Conservation (phyloP, 306 rosid genomes). For the Castanea mollissima region DNA sequence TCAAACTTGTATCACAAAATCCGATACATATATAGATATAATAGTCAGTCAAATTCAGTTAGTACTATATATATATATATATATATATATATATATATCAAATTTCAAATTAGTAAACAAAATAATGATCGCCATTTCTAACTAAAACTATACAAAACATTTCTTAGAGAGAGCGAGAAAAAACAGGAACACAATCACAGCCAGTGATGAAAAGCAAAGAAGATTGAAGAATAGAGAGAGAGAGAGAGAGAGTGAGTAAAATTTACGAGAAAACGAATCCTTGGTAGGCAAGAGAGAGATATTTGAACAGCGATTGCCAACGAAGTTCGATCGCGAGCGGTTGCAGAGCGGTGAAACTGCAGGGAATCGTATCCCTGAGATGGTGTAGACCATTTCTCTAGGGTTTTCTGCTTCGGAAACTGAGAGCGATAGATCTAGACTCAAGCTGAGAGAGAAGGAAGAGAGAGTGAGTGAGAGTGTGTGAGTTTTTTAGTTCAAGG, state of each 20-base stretch:
- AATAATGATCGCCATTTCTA: too few relatives aligned
- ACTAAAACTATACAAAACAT: too few relatives aligned
- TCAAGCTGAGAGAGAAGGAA: not conserved
- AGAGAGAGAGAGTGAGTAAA: constrained; percentile 1
- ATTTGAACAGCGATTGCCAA: constrained; percentile 37
- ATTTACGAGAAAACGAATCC: constrained; percentile 44
- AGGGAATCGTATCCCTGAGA: constrained; percentile 74
- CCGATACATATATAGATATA: not conserved
- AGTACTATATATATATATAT: too few relatives aligned
- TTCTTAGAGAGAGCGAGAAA: not conserved
- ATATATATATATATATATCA: too few relatives aligned
- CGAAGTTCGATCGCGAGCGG: constrained; percentile 35
- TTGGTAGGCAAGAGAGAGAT: constrained; percentile 40
- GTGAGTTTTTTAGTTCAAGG: constrained; percentile 19
- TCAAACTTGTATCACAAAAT: not conserved
- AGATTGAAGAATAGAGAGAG: constrained; percentile 10
- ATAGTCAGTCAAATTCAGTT: too few relatives aligned
- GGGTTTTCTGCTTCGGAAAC: constrained; percentile 2
- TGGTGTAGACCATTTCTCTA: constrained; percentile 60
- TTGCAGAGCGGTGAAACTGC: constrained; percentile 40
- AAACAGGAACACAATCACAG: not conserved
- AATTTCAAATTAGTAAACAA: too few relatives aligned
- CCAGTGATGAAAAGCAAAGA: not conserved
- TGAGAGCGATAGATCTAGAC: not conserved
- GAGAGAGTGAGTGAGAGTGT: constrained; percentile 5